These are phyloP conservation scores for Sclerotinia glacialis DNA, from an alignment of 2,329 filamentous ascomycete genomes.

Conservation along the genomic window DNA sequence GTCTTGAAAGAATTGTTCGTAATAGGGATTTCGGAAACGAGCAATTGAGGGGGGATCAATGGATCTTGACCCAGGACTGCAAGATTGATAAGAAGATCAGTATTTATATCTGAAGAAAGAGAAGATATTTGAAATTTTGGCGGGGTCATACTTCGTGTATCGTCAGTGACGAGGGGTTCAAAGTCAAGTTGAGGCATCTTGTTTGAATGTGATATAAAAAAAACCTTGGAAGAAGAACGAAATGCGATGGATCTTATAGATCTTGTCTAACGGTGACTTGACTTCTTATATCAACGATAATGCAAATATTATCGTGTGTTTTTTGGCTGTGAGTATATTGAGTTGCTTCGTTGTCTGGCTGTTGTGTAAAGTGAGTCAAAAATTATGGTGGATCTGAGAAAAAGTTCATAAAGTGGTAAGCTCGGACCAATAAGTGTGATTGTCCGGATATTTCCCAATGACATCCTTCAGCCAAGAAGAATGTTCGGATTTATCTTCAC, in stretches of 20 bases:
- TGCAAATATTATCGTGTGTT: not conserved
- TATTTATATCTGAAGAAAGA: constrained; percentile 18
- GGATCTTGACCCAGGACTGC: constrained; percentile 91
- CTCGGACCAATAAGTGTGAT: constrained; percentile 1
- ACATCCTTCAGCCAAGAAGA: constrained; percentile 1
- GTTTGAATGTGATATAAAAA: constrained; percentile 10
- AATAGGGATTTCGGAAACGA: constrained; percentile 81
- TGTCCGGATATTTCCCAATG: not conserved
- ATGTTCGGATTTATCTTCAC: not conserved
- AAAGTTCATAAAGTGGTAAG: constrained; percentile 8
- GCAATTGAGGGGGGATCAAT: constrained; percentile 82
- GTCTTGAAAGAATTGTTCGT: constrained; percentile 61
- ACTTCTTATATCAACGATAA: not conserved
- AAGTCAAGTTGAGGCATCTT: constrained; percentile 38
- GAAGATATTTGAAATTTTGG: constrained; percentile 17
- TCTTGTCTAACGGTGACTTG: not conserved
- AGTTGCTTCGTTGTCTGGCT: constrained; percentile 17
- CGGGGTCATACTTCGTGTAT: constrained; percentile 49
- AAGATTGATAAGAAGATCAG: constrained; percentile 26
- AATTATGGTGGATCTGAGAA: constrained; percentile 9
- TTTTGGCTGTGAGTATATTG: not conserved
- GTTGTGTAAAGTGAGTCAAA: constrained; percentile 23
- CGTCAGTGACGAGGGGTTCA: constrained; percentile 44
- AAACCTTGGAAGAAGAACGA: not conserved
- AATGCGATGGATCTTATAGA: constrained; percentile 4